Percentiles rank a stretch among this genome's conserved stretches.
These are phyloP conservation scores for Coemansia sp. DNA, from an alignment of 192 early-diverging fungal genomes.

Conservation along the genomic window DNA sequence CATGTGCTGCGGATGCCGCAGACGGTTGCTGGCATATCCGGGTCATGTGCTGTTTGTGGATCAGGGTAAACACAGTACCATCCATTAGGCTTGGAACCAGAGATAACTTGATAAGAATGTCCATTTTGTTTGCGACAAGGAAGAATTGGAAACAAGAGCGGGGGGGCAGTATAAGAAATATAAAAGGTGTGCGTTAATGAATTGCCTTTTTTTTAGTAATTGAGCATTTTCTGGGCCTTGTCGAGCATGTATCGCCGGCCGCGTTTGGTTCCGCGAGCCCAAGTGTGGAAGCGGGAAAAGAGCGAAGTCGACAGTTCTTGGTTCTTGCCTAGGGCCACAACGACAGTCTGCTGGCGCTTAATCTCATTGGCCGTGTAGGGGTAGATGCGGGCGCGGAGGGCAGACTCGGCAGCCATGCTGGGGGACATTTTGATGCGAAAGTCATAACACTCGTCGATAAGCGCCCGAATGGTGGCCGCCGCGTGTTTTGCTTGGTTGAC, in stretches of 20 bases:
- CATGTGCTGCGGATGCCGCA: slow-evolving; percentile 21
- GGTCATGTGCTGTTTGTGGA: slow-evolving; percentile 34
- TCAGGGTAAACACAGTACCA: slow-evolving; percentile 11
- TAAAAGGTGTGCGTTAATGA: no score
- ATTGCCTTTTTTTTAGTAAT: slow-evolving; percentile 11
- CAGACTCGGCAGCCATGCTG: slow-evolving; percentile 17
- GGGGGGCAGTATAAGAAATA: no score
- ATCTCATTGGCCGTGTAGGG: slow-evolving; percentile 7
- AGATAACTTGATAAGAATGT: no score
- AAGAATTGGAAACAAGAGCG: no score
- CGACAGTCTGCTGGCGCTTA: slow-evolving; percentile 19
- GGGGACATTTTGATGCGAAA: slow-evolving; percentile 30
- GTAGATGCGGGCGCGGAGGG: slow-evolving; percentile 5
- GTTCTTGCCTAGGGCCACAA: slow-evolving; percentile 29
- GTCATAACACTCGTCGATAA: slow-evolving; percentile 43
- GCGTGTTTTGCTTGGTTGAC: slow-evolving; percentile 35
- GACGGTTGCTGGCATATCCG: slow-evolving; percentile 14
- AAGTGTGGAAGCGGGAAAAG: slow-evolving; percentile 18
- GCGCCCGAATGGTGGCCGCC: slow-evolving; percentile 10
- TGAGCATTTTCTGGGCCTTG: slow-evolving; percentile 33
- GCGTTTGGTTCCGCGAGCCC: slow-evolving; percentile 17
- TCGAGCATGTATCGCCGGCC: slow-evolving; percentile 35
- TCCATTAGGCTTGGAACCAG: no score
- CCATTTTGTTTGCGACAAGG: no score
- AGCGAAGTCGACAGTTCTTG: slow-evolving; percentile 19